These are phyloP conservation scores for Lactarius tabidus DNA, from an alignment of 768 basidiomycete species.

Conservation along the genomic window DNA sequence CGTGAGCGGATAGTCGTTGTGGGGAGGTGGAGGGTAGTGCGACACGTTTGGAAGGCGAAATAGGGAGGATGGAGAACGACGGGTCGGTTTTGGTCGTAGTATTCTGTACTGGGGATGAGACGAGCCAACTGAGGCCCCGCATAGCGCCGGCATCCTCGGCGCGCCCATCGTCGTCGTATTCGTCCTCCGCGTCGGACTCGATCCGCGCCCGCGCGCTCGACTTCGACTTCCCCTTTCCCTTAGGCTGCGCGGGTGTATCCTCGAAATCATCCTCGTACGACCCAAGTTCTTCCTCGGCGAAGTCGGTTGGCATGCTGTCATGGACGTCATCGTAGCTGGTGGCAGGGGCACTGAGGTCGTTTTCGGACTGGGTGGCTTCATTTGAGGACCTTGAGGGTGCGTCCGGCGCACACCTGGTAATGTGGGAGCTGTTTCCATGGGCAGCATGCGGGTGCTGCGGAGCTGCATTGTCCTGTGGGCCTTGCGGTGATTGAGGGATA, in stretches of 20 bases:
- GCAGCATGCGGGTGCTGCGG: neutral
- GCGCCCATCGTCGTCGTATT: constrained; percentile 2
- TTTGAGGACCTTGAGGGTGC: constrained; percentile 1
- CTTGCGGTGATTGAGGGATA: neutral
- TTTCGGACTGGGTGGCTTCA: constrained; percentile 2
- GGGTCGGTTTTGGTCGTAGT: constrained; percentile 4
- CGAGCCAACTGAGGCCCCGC: neutral
- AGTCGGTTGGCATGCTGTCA: constrained; percentile 6
- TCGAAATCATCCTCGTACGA: constrained; percentile 18
- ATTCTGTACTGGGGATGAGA: constrained; percentile 1
- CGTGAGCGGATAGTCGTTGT: neutral
- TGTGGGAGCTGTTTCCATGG: neutral
- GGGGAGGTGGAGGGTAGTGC: neutral
- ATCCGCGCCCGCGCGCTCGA: constrained; percentile 10
- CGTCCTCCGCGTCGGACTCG: constrained; percentile 16
- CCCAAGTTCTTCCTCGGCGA: constrained; percentile 13
- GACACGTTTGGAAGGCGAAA: constrained; percentile 9
- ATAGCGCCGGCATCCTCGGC: neutral
- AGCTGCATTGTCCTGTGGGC: neutral
- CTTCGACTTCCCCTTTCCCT: constrained; percentile 9
- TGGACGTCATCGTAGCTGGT: constrained; percentile 16
- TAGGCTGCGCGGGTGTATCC: neutral
- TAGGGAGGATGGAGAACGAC: constrained; percentile 15
- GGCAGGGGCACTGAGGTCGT: neutral
- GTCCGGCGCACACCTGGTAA: neutral